These are phyloP conservation scores for Boletus sp. DNA, from an alignment of 768 basidiomycete genomes.

Conservation along the genomic window DNA sequence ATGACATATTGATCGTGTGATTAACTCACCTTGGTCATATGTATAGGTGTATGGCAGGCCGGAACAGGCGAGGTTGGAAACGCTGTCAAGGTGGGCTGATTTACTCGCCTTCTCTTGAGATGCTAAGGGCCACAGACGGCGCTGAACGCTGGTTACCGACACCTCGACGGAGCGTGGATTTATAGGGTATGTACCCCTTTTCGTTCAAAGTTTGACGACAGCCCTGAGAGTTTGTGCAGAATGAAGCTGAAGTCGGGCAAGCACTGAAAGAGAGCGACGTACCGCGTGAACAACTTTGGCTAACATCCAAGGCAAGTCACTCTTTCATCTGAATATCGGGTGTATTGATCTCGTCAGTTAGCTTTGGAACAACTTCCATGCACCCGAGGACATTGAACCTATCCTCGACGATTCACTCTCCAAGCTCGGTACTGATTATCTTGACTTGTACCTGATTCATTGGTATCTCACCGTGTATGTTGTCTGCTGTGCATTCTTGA, in stretches of 20 bases:
- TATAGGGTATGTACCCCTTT: conserved; percentile 47
- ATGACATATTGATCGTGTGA: neutral
- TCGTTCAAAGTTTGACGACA: neutral
- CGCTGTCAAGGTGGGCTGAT: conserved; percentile 55
- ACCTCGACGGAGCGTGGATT: conserved; percentile 74
- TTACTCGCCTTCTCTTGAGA: no score
- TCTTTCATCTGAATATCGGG: neutral
- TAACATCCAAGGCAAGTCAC: conserved; percentile 54
- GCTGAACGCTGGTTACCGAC: conserved; percentile 60
- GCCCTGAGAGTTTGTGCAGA: conserved; percentile 37
- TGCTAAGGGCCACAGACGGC: conserved; percentile 42
- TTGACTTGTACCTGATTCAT: conserved; percentile 81
- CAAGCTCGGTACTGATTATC: conserved; percentile 63
- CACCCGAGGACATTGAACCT: conserved; percentile 68
- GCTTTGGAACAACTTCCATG: conserved; percentile 79
- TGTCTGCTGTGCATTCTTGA: neutral
- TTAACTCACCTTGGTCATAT: neutral
- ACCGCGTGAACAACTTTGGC: conserved; percentile 62
- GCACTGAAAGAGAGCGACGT: conserved; percentile 59
- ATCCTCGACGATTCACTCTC: conserved; percentile 64
- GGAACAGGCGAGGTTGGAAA: conserved; percentile 55
- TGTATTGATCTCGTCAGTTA: conserved; percentile 19
- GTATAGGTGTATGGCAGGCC: conserved; percentile 63
- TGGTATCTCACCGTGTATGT: conserved; percentile 45
- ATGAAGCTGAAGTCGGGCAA: conserved; percentile 67